Evolutionary conservation across 768 basidiomycete species (phyloP).

Genomic region (Boletus eberwhitei): DNA sequence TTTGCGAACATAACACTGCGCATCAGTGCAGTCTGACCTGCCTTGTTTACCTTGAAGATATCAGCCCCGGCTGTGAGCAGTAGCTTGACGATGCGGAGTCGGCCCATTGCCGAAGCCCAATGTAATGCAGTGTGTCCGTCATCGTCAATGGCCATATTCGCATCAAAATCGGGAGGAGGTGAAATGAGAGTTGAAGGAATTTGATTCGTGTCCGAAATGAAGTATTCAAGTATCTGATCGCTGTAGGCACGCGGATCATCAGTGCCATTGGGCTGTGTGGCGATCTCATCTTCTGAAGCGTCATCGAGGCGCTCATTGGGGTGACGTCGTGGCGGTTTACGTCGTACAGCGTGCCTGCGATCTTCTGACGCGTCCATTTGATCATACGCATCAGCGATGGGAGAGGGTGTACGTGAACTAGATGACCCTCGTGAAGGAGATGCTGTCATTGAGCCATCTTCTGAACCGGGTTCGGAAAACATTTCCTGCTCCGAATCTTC

Average conservation of each 20-base stretch:
- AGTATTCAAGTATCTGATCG: slow-evolving; percentile 96
- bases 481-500: slow-evolving; percentile 63
- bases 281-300: slow-evolving; percentile 41
- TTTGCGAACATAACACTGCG: slow-evolving; percentile 99
- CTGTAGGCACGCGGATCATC: slow-evolving; percentile 73
- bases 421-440: slow-evolving; percentile 82
- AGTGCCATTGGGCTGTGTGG: slow-evolving; percentile 40
- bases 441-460: slow-evolving; percentile 88
- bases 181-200: slow-evolving; percentile 83
- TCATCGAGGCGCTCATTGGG: slow-evolving; percentile 46
- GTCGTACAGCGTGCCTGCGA: slow-evolving; percentile 37
- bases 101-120: slow-evolving; percentile 99
- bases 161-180: slow-evolving; percentile 89
- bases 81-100: slow-evolving; percentile 92
- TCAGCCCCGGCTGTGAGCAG: slow-evolving; percentile 92
- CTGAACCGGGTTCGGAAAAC: slow-evolving; percentile 69
- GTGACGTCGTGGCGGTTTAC: slow-evolving; percentile 48
- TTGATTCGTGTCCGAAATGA: slow-evolving; percentile 94
- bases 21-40: slow-evolving; percentile 97
- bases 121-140: slow-evolving; percentile 96
- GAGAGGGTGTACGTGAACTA: slow-evolving; percentile 92
- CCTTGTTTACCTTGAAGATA: slow-evolving; percentile 94
- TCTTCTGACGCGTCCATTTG: slow-evolving; percentile 25
- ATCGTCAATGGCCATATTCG: slow-evolving; percentile 96
- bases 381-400: slow-evolving; percentile 52